phyloP scores from a whole-genome alignment of 2,329 filamentous ascomycete genomes.

The Coniochaeta sp. region DNA sequence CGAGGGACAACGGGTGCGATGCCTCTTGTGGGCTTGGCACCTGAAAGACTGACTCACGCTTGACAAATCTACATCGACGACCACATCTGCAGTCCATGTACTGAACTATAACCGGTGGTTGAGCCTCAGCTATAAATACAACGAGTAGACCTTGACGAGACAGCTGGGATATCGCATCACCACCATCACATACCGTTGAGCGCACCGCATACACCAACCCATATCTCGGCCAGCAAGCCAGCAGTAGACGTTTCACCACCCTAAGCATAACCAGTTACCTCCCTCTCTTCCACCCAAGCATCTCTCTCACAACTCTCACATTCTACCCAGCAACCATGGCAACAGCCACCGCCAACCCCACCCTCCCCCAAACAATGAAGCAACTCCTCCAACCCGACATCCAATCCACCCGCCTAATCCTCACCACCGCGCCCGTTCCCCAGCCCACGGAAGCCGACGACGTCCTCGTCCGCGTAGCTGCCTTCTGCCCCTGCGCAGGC shows the following conservation, averaged over 20 bases:
- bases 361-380: conserved; percentile 13
- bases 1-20: background rate
- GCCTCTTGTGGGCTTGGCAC: background rate
- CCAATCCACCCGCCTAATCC: conserved; percentile 18
- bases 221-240: background rate
- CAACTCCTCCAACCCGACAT: conserved; percentile 20
- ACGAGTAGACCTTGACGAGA: no score
- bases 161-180: background rate
- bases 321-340: conserved; percentile 4
- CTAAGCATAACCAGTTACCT: background rate
- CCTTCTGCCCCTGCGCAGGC: conserved; percentile 21
- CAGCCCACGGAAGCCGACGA: conserved; percentile 15
- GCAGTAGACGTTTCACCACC: background rate
- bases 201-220: background rate
- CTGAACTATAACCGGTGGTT: background rate
- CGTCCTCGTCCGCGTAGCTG: conserved; percentile 21
- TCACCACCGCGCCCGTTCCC: conserved; percentile 14
- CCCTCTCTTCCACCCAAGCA: no score
- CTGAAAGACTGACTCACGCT: background rate
- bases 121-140: no score
- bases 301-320: background rate
- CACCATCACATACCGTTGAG: background rate
- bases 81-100: background rate
- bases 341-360: conserved; percentile 5
- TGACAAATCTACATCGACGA: background rate